Evolutionary conservation across 176 grass and related monocot species (phyloP).

Genomic region (Avena insularis): DNA sequence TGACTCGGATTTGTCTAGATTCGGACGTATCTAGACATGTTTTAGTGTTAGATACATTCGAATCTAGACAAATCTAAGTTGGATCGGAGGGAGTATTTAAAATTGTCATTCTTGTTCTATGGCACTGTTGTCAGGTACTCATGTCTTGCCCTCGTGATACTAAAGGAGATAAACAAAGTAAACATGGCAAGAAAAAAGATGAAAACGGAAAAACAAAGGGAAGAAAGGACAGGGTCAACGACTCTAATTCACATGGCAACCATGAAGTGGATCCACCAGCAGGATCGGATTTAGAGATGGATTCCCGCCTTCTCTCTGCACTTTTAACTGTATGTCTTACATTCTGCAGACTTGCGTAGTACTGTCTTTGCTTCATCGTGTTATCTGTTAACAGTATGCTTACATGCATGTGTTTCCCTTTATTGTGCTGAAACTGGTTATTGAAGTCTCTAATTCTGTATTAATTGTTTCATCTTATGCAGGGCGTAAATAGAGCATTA

Average conservation of each 20-base stretch:
- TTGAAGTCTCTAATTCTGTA: slow-evolving; percentile 8
- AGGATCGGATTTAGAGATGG: slow-evolving; percentile 82
- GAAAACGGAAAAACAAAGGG: slow-evolving; percentile 55
- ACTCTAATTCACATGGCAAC: slow-evolving; percentile 41
- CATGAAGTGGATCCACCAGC: slow-evolving; percentile 48
- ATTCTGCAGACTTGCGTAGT: slow-evolving; percentile 7
- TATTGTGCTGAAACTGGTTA: slow-evolving; percentile 22
- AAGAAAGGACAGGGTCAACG: slow-evolving; percentile 55
- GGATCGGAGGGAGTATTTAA: background rate
- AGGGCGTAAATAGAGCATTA: slow-evolving; percentile 98
- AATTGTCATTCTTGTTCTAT: slow-evolving; percentile 28
- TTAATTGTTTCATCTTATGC: slow-evolving; percentile 48
- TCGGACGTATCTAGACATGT: too few relatives aligned
- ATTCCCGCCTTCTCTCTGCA: slow-evolving; percentile 88
- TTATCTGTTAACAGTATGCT: background rate
- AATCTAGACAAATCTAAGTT: too few relatives aligned
- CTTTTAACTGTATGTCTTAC: slow-evolving; percentile 77
- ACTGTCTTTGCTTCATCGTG: slow-evolving; percentile 25
- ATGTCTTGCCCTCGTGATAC: slow-evolving; percentile 65
- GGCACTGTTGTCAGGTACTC: slow-evolving; percentile 64
- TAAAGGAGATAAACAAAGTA: slow-evolving; percentile 51
- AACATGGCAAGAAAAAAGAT: slow-evolving; percentile 62
- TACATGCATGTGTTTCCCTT: slow-evolving; percentile 23
- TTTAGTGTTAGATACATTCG: too few relatives aligned
- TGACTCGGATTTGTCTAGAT: too few relatives aligned